phyloP scores from a whole-genome alignment of 306 rosid species.

The Gynostemma pentaphyllum region DNA sequence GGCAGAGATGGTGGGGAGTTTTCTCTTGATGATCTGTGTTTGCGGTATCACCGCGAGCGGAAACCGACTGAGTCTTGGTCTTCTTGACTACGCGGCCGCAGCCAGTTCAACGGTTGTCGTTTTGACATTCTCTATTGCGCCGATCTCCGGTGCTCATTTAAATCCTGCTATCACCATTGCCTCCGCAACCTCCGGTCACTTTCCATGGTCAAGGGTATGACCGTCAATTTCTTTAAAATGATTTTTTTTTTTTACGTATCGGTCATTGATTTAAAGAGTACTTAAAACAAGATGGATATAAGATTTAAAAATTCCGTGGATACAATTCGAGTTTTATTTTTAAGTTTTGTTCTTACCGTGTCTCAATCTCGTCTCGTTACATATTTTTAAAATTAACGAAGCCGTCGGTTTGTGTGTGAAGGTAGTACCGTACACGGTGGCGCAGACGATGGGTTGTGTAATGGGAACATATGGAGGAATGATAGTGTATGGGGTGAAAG shows the following conservation, averaged over 20 bases:
- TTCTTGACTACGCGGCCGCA: conserved; percentile 65
- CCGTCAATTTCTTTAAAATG: no score
- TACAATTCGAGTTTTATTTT: no score
- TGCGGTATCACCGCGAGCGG: conserved; percentile 60
- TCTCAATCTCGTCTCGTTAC: no score
- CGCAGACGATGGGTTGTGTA: conserved; percentile 60
- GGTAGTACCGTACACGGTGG: conserved; percentile 55
- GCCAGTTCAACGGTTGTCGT: conserved; percentile 79
- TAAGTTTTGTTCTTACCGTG: no score
- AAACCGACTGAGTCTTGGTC: conserved; percentile 38
- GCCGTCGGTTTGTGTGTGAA: conserved; percentile 8
- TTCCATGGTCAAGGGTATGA: conserved; percentile 64
- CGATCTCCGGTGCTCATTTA: conserved; percentile 79
- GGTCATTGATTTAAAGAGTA: no score
- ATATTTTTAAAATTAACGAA: no score
- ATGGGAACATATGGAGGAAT: conserved; percentile 51
- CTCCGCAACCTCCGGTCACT: conserved; percentile 65
- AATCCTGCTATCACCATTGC: conserved; percentile 83
- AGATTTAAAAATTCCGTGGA: no score
- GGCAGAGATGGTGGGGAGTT: conserved; percentile 76
- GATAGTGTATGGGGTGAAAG: conserved; percentile 41
- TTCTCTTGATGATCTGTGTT: conserved; percentile 61
- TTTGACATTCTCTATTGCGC: conserved; percentile 50
- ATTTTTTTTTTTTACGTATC: no score
- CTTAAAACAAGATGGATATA: no score